Evolutionary conservation across 176 grass and related monocot genomes (phyloP), one percentile per base, ranked within the genome.

Genomic region (Microstegium vimineum): DNA sequence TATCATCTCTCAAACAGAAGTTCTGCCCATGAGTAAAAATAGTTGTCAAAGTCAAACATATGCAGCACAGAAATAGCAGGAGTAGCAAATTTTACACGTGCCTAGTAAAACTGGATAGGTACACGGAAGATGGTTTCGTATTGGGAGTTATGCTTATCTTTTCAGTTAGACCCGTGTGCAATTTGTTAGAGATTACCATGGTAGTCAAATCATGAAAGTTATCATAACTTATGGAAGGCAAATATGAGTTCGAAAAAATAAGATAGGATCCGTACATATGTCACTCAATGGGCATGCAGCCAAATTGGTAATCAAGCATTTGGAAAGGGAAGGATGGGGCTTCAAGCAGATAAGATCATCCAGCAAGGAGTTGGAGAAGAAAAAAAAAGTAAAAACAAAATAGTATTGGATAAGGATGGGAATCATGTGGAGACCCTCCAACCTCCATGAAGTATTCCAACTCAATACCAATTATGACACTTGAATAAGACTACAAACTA

Each of bases 1-100:
- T 90, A 83, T 94, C 94, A 71, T 89, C 85, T 89, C 85, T 92
- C 46, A 90, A 90, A 85, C 92, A 89, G 64, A 94, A 97, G 74
- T 97, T 97, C 94, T 97, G 92, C 14, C 36, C 40, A 79, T 28
- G 67, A 82, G 47, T 59, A 89, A 75, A 67, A 45, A 69, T 77
- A 9, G 6, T 84, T 20, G 46, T 73, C 43, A 79, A 49, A 60
- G 47, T 80, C 18, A 80, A 80, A 62, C 31, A 69, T 41, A 69
- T 22, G 23, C 25, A 81, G 25, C 1, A 4, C 0, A 46, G 35
- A 59, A 69, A 80, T 52, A 69, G 20, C 52, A 52, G 6, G 17
- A 85, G 20, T 68, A 84, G 14, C 12, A 57, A 26, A 70, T 33
- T 75, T 61, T 33, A 79, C 37, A 74, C 45, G 69, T 35, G 46